Base-by-base conservation (phyloP, 441 rosid species). In the Arabidopsis lyrata region DNA sequence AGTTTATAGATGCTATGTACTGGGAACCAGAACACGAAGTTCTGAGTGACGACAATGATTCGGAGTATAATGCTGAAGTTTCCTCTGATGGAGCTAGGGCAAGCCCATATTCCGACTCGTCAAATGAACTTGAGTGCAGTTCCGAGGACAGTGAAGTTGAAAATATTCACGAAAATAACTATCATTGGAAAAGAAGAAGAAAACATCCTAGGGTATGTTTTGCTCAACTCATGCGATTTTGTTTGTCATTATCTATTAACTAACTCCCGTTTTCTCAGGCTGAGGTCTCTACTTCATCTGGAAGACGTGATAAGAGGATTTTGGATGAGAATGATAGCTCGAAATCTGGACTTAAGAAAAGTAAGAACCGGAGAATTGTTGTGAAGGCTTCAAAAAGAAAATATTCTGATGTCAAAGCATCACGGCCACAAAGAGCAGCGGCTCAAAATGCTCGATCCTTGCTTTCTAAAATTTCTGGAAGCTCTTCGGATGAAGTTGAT, bases 11-110 rank as follows among this genome's bases (percentile, higher is more conserved):
- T 82, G 89, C 91, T 68, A 59, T 86, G 76, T 86, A 80, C 81
- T 90, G 90, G 89, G 96, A 90, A 78, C 96, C 85, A 29, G 96
- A 88, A 75, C 86, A 77, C 75, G 96, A 88, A 79, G 81, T 80
- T 64, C 58, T 84, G 56, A 88, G 88, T 81, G 93, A 88, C 15
- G 88, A 86, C 74, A 84, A 67, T 73, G 93, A 88, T 79, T 88
- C 96, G 0, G 96, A 90, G 82, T 90, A 82, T 75, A 82, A 90
- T 72, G 86, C 81, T 55, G 96, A 84, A 80, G 83, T 64, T 80
- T 75, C 86, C 36, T 86, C 86, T 75, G 93, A 82, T 81, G 87
- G 81, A 72, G 88, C 83, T 79, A 87, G 68, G 70, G 80, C 87
- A 77, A 83, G 85, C 75, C 74, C 78, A 66, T 77, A 84, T 60